These are phyloP conservation scores for Populus hybrid DNA, from an alignment of 441 rosid species.

Conservation along the genomic window DNA sequence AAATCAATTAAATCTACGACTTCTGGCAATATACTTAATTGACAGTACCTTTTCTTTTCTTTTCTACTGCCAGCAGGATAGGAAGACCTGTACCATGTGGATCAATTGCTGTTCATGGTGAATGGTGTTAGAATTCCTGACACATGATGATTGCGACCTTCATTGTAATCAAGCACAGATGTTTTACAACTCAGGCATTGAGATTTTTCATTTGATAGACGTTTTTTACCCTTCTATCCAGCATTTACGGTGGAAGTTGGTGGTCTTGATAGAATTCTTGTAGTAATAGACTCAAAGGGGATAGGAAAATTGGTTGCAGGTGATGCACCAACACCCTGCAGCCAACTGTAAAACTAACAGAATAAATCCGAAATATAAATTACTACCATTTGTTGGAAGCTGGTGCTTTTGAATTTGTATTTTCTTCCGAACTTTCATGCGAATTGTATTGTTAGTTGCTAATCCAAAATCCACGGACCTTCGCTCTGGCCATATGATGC, in stretches of 20 bases:
- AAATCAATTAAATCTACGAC: not conserved
- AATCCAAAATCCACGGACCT: too few relatives aligned
- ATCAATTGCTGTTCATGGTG: not conserved
- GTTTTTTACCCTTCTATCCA: not conserved
- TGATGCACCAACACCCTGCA: not conserved
- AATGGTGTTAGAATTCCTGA: not conserved
- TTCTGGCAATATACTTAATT: not conserved
- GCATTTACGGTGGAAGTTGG: not conserved
- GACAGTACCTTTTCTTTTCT: not conserved
- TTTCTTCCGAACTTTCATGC: not conserved
- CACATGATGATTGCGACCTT: not conserved
- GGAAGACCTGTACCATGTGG: not conserved
- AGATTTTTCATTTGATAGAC: not conserved
- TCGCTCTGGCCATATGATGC: too few relatives aligned
- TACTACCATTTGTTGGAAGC: not conserved
- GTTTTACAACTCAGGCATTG: not conserved
- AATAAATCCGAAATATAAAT: not conserved
- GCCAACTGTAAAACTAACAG: not conserved
- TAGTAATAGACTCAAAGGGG: not conserved
- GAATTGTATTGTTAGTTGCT: too few relatives aligned
- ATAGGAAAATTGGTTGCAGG: not conserved
- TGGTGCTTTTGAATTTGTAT: not conserved
- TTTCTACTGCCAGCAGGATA: slow-evolving; percentile 1
- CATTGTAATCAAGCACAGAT: not conserved
- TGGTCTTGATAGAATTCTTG: not conserved